These are phyloP conservation scores for Trichoderma endophyticum DNA, from an alignment of 2,329 filamentous ascomycete genomes.

Conservation along the genomic window DNA sequence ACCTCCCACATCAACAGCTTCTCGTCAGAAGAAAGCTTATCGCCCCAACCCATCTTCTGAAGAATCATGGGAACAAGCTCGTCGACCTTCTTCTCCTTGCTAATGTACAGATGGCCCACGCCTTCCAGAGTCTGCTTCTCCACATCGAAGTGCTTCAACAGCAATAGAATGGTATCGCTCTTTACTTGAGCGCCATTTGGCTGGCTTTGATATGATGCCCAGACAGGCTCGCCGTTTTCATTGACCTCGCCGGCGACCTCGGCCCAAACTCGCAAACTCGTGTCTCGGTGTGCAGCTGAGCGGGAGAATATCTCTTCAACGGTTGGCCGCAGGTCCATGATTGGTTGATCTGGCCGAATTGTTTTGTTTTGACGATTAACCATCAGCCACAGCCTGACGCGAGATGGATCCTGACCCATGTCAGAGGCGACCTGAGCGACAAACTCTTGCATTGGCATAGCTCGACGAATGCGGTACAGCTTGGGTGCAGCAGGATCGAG, in stretches of 20 bases:
- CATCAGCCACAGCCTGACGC: constrained; percentile 90
- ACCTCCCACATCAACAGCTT: constrained; percentile 74
- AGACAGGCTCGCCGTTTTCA: constrained; percentile 66
- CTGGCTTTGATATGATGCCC: constrained; percentile 62
- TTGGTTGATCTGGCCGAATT: constrained; percentile 81
- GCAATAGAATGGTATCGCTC: constrained; percentile 71
- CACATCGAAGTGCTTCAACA: constrained; percentile 88
- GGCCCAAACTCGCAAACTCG: constrained; percentile 80
- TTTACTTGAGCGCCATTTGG: constrained; percentile 55
- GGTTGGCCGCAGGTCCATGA: constrained; percentile 73
- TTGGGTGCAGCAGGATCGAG: constrained; percentile 68
- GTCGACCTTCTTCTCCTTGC: constrained; percentile 80
- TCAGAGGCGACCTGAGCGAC: constrained; percentile 68
- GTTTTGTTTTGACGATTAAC: constrained; percentile 99
- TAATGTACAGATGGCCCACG: constrained; percentile 81
- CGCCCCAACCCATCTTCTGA: constrained; percentile 81
- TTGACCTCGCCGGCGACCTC: constrained; percentile 70
- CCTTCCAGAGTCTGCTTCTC: constrained; percentile 72
- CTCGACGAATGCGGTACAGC: constrained; percentile 68
- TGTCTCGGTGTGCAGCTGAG: constrained; percentile 59
- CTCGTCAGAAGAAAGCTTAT: constrained; percentile 63
- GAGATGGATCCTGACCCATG: constrained; percentile 62
- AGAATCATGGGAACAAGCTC: constrained; percentile 77
- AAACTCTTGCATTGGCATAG: constrained; percentile 75
- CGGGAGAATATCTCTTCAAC: constrained; percentile 65